phyloP scores from a whole-genome alignment of 495 filamentous ascomycete genomes.

The Penicillium bovifimosum region DNA sequence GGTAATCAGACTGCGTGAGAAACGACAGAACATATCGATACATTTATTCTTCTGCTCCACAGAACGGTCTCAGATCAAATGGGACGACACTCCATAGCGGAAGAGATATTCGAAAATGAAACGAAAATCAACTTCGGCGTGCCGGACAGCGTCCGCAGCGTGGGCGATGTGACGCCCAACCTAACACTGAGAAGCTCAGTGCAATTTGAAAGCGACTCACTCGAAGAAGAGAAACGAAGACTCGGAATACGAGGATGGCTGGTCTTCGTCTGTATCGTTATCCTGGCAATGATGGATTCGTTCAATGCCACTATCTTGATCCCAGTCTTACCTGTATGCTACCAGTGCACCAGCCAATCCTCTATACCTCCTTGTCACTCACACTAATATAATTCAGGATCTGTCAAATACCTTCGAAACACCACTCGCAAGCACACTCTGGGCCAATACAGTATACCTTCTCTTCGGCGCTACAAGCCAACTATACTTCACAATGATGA shows the following conservation, averaged over 20 bases:
- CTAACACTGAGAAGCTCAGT: conserved; percentile 17
- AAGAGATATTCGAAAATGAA: conserved; percentile 15
- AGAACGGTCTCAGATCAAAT: conserved; percentile 17
- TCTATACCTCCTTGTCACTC: background rate
- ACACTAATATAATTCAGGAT: conserved; percentile 16
- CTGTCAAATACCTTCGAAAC: conserved; percentile 24
- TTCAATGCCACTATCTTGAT: conserved; percentile 36
- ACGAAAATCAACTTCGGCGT: conserved; percentile 13
- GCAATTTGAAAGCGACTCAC: conserved; percentile 14
- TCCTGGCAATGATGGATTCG: conserved; percentile 37
- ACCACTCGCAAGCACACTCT: conserved; percentile 32
- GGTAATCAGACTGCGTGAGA: background rate
- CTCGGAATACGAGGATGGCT: conserved; percentile 30
- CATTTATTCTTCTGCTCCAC: too few relatives aligned
- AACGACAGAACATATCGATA: background rate
- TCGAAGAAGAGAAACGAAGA: conserved; percentile 18
- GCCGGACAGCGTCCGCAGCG: conserved; percentile 16
- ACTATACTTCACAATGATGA: conserved; percentile 36
- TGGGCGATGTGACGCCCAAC: conserved; percentile 12
- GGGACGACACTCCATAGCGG: conserved; percentile 9
- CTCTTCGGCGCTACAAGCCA: conserved; percentile 34
- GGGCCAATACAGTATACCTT: conserved; percentile 39
- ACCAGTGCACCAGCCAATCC: background rate
- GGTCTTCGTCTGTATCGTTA: conserved; percentile 28
- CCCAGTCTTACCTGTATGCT: conserved; percentile 23